Conservation (phyloP, 1,284 basidiomycete species). For the Trametes pubescens region DNA sequence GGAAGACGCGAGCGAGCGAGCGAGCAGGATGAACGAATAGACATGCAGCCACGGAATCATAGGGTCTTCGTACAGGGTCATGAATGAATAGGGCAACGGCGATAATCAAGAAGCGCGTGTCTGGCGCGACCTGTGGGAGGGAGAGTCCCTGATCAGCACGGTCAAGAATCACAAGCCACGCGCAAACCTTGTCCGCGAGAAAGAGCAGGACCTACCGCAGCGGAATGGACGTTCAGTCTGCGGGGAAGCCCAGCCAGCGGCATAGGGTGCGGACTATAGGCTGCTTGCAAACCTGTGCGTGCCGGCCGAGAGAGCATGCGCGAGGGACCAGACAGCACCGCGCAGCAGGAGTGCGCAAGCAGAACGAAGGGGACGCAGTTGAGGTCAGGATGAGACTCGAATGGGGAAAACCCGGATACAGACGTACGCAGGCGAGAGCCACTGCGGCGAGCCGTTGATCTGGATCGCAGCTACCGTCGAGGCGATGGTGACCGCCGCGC, state of each 20-base stretch:
- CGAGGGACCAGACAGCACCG: neutral
- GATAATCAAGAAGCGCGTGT: neutral
- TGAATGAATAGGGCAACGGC: neutral
- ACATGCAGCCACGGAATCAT: neutral
- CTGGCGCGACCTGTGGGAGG: neutral
- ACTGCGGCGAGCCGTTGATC: constrained; percentile 23
- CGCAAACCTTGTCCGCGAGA: neutral
- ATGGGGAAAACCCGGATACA: constrained; percentile 14
- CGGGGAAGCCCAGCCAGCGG: neutral
- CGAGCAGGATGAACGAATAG: neutral
- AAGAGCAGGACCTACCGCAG: neutral
- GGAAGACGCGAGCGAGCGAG: neutral
- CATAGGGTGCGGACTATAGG: constrained; percentile 3
- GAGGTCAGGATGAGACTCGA: constrained; percentile 9
- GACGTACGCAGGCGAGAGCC: constrained; percentile 36
- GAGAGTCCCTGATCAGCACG: neutral
- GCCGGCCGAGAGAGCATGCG: neutral
- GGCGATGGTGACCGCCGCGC: constrained; percentile 32
- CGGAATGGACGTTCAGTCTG: neutral
- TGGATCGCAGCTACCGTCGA: constrained; percentile 33
- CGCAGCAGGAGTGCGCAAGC: neutral
- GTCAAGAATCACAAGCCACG: neutral
- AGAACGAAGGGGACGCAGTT: too few relatives aligned
- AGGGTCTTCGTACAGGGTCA: neutral
- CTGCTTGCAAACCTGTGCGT: constrained; percentile 27